Conservation (phyloP, 2,329 filamentous ascomycete species). For the Lecanicillium sp. region DNA sequence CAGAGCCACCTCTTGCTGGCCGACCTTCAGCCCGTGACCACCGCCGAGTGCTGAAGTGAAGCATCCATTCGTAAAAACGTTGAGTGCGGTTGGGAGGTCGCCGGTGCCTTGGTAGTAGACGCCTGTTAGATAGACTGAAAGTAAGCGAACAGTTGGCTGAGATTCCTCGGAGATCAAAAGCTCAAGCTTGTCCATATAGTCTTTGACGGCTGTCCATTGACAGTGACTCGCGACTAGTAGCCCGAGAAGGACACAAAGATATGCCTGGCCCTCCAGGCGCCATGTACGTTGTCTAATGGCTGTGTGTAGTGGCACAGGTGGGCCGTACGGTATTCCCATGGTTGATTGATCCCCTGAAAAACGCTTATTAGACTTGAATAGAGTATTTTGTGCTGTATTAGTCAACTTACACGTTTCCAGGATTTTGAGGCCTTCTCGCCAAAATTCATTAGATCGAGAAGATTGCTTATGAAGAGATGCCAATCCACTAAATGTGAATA, state of each 20-base stretch:
- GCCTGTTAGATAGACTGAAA: slow-evolving; percentile 65
- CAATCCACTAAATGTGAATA: slow-evolving; percentile 48
- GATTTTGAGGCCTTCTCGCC: slow-evolving; percentile 33
- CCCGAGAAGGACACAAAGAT: slow-evolving; percentile 62
- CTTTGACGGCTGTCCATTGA: slow-evolving; percentile 57
- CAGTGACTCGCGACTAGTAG: slow-evolving; percentile 62
- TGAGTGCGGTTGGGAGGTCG: slow-evolving; percentile 58
- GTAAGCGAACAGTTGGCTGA: slow-evolving; percentile 33
- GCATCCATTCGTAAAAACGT: slow-evolving; percentile 53
- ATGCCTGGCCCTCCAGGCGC: slow-evolving; percentile 57
- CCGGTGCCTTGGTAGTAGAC: slow-evolving; percentile 71
- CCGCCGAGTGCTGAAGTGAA: slow-evolving; percentile 39
- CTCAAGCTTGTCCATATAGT: slow-evolving; percentile 46
- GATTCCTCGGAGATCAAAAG: slow-evolving; percentile 29
- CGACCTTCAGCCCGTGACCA: slow-evolving; percentile 34
- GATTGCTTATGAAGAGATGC: slow-evolving; percentile 31
- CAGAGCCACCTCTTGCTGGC: slow-evolving; percentile 56
- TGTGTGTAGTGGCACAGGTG: slow-evolving; percentile 45
- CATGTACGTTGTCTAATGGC: slow-evolving; percentile 53
- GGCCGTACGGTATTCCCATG: slow-evolving; percentile 26
- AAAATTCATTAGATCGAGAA: slow-evolving; percentile 27
- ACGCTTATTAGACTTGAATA: no score
- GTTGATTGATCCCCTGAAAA: slow-evolving; percentile 20
- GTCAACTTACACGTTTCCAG: slow-evolving; percentile 32
- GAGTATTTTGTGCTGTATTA: no score